Evolutionary conservation across 305 asterid species (phyloP).

Genomic region (Fraxinus velutina): DNA sequence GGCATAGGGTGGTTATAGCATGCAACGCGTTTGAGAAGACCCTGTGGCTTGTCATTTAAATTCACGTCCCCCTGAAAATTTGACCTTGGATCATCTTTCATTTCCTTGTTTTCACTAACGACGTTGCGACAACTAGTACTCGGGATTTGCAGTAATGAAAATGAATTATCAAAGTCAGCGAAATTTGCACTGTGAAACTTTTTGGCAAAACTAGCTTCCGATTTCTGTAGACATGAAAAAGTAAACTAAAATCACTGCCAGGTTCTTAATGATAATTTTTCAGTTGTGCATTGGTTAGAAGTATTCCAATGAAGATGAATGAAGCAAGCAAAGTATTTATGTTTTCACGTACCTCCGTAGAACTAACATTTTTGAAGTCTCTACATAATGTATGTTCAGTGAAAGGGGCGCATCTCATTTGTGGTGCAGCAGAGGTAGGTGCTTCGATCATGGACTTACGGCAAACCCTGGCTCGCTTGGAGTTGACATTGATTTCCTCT

Average conservation of each 20-base stretch:
- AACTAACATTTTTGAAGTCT: slow-evolving; percentile 32
- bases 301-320: slow-evolving; percentile 6
- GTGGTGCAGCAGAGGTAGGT: slow-evolving; percentile 30
- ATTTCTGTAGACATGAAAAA: slow-evolving; percentile 30
- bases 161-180: slow-evolving; percentile 33
- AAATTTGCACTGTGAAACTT: slow-evolving; percentile 28
- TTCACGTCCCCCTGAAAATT: slow-evolving; percentile 27
- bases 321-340: slow-evolving; percentile 18
- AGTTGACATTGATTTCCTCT: slow-evolving; percentile 23
- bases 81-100: slow-evolving; percentile 33
- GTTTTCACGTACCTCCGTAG: slow-evolving; percentile 33
- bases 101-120: slow-evolving; percentile 30
- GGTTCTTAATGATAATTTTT: slow-evolving; percentile 16
- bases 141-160: slow-evolving; percentile 35
- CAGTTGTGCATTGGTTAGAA: slow-evolving; percentile 18
- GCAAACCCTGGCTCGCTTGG: slow-evolving; percentile 29
- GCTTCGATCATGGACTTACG: slow-evolving; percentile 21
- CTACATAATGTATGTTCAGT: slow-evolving; percentile 32
- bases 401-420: slow-evolving; percentile 23
- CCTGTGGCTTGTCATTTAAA: slow-evolving; percentile 31
- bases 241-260: slow-evolving; percentile 16
- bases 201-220: slow-evolving; percentile 28
- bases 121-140: slow-evolving; percentile 25
- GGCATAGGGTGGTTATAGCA: slow-evolving; percentile 70
- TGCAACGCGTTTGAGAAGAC: slow-evolving; percentile 51